Evolutionary conservation across 2,329 filamentous ascomycete genomes (phyloP).

Genomic region (Arthroderma sp.): DNA sequence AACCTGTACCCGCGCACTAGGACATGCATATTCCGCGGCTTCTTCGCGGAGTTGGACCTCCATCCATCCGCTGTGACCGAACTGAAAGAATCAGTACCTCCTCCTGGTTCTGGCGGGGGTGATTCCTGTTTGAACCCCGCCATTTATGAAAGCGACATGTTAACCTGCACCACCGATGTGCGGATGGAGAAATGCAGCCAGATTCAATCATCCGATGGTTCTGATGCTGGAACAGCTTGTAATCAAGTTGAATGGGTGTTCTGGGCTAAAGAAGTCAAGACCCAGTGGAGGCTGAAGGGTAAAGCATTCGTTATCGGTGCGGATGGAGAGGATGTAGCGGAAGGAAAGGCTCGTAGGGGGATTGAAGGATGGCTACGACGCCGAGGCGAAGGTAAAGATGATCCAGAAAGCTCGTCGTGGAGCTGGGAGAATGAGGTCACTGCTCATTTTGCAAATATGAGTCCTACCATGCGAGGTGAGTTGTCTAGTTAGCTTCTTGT

Average conservation of each 20-base stretch:
- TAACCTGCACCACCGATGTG: conserved; percentile 74
- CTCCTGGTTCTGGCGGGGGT: background rate
- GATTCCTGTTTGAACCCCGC: conserved; percentile 43
- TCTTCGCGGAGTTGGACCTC: conserved; percentile 55
- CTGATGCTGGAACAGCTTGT: conserved; percentile 40
- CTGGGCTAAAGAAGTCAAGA: conserved; percentile 58
- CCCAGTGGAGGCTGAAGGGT: conserved; percentile 78
- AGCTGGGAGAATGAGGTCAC: conserved; percentile 69
- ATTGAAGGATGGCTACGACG: conserved; percentile 46
- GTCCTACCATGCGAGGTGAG: conserved; percentile 60
- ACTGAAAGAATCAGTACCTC: conserved; percentile 32
- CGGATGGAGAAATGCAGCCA: conserved; percentile 75
- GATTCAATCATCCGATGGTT: conserved; percentile 44
- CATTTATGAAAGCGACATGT: conserved; percentile 61
- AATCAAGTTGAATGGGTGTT: conserved; percentile 69
- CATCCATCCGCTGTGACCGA: conserved; percentile 60
- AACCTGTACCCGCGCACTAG: conserved; percentile 44
- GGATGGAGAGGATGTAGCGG: conserved; percentile 42
- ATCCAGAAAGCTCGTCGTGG: conserved; percentile 39
- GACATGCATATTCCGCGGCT: conserved; percentile 72
- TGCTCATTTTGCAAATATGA: conserved; percentile 79
- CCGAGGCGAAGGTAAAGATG: conserved; percentile 20
- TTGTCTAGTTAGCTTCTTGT: conserved; percentile 4
- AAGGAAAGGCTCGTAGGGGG: conserved; percentile 36
- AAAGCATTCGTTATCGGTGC: conserved; percentile 64